Percentiles rank a stretch among this genome's conserved stretches.
Evolutionary conservation across 257 asterid genomes (phyloP).

Genomic region (Thymus quinquecostatus): DNA sequence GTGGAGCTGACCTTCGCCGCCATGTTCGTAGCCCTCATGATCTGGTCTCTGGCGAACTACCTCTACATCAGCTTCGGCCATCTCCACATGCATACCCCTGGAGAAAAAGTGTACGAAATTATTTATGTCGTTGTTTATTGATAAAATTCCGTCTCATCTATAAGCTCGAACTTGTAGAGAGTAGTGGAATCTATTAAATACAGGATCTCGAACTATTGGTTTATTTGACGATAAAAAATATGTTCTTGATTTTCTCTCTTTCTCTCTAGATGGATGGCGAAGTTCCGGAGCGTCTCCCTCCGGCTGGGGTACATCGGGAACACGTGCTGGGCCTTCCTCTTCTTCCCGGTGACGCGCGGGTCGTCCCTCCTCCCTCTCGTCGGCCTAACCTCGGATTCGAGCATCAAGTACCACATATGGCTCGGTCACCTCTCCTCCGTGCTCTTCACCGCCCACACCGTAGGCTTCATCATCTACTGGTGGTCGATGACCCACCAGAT

Average conservation of each 20-base stretch:
- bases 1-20: conserved; percentile 47
- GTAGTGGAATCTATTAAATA: no score
- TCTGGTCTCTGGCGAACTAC: conserved; percentile 61
- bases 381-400: conserved; percentile 69
- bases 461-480: conserved; percentile 63
- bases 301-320: conserved; percentile 63
- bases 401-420: conserved; percentile 80
- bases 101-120: conserved; percentile 47
- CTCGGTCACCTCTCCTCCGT: conserved; percentile 53
- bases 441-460: conserved; percentile 54
- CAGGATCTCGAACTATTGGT: no score
- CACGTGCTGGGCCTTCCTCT: conserved; percentile 60
- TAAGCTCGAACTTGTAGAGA: no score
- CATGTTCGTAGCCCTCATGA: conserved; percentile 54
- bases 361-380: conserved; percentile 63
- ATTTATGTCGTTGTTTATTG: no score
- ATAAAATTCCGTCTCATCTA: no score
- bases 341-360: conserved; percentile 68
- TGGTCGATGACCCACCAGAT: conserved; percentile 52
- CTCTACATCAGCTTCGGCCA: conserved; percentile 42
- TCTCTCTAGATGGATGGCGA: conserved; percentile 49
- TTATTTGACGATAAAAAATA: no score
- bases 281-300: conserved; percentile 54
- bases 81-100: conserved; percentile 50
- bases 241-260: no score